Percentiles rank a stretch among this genome's conserved stretches.
phyloP scores from a whole-genome alignment of 164 flowering plant species.

The Magnolia changhungtana region DNA sequence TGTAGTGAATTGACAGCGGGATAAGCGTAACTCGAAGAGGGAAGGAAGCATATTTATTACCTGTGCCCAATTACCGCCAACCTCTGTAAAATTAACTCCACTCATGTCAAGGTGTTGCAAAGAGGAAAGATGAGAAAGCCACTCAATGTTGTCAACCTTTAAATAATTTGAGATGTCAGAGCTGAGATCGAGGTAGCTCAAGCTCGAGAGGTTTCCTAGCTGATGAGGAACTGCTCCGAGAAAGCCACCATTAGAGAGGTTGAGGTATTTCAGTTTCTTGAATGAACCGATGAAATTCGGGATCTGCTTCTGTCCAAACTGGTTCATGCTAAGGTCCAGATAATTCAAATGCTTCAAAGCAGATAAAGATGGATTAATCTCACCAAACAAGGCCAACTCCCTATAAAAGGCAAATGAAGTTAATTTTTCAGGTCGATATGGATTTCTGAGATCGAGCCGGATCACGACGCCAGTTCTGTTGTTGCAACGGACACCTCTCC shows the following conservation, averaged over 20 bases:
- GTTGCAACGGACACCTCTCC: constrained; percentile 1
- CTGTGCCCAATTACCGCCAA: neutral
- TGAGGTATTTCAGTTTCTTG: neutral
- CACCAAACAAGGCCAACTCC: neutral
- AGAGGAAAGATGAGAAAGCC: constrained; percentile 8
- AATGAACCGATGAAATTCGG: constrained; percentile 15
- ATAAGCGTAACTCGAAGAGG: neutral
- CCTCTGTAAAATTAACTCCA: neutral
- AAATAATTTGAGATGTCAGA: neutral
- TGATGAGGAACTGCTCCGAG: no score
- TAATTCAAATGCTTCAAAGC: constrained; percentile 8
- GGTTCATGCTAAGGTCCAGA: constrained; percentile 12
- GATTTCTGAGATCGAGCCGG: neutral
- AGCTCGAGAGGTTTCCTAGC: constrained; percentile 7
- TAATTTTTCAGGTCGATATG: neutral
- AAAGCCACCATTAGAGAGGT: constrained; percentile 3
- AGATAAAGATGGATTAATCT: constrained; percentile 7
- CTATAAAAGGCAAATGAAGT: neutral
- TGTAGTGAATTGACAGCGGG: neutral
- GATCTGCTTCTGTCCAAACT: constrained; percentile 2
- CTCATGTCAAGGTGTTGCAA: neutral
- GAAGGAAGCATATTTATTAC: neutral
- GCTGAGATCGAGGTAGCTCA: constrained; percentile 9
- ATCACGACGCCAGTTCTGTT: neutral
- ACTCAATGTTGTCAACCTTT: neutral